A percentile compares a stretch with the other conserved stretches of the same genome.
phyloP scores from a whole-genome alignment of 2,329 filamentous ascomycete genomes.

The Alternaria dauci region DNA sequence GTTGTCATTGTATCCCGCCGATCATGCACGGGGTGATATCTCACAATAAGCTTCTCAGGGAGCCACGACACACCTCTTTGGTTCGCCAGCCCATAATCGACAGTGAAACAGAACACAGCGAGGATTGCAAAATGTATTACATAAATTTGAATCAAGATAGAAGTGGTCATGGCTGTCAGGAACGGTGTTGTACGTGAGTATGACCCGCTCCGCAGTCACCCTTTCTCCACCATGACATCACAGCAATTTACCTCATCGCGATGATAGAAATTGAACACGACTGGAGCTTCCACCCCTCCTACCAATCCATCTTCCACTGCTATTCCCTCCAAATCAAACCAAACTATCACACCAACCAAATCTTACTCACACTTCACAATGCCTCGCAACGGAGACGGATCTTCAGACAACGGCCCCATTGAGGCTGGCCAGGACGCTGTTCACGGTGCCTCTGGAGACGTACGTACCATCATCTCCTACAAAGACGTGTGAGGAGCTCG shows the following conservation, averaged over 20 bases:
- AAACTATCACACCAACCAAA: background rate
- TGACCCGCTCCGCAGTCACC: constrained; percentile 1
- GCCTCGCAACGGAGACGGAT: constrained; percentile 54
- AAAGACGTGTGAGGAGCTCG: background rate
- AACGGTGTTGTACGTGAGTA: background rate
- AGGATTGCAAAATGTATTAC: background rate
- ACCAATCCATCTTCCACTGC: background rate
- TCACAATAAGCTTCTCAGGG: background rate
- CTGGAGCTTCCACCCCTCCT: background rate
- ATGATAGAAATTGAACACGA: constrained; percentile 1
- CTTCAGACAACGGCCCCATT: constrained; percentile 51
- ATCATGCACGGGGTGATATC: background rate
- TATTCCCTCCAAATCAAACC: background rate
- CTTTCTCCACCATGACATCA: constrained; percentile 22
- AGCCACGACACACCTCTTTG: background rate
- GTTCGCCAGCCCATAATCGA: background rate
- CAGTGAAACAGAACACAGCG: background rate
- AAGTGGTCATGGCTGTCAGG: background rate
- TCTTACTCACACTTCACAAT: constrained; percentile 32
- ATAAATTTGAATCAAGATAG: background rate
- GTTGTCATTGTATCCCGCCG: no score
- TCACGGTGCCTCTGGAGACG: constrained; percentile 49
- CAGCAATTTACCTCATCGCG: constrained; percentile 10
- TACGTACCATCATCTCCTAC: constrained; percentile 21
- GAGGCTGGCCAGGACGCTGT: constrained; percentile 46